These are phyloP conservation scores for Fusarium denticulatum DNA, from an alignment of 2,329 filamentous ascomycete genomes.

Conservation along the genomic window DNA sequence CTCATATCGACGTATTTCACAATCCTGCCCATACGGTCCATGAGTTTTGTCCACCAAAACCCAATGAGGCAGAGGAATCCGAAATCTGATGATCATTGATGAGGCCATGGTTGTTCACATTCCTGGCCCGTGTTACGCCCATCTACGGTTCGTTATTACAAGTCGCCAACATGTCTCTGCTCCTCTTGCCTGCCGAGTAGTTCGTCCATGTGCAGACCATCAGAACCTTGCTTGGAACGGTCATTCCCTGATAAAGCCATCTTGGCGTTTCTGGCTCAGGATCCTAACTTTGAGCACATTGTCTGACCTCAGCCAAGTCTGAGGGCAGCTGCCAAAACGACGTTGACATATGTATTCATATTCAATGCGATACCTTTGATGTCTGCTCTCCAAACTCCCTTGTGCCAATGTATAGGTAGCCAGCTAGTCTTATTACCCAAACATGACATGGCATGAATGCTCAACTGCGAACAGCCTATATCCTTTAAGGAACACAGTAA, in stretches of 20 bases:
- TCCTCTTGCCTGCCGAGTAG: background rate
- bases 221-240: background rate
- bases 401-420: background rate
- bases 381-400: slow-evolving; percentile 2
- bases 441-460: background rate
- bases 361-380: background rate
- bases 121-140: background rate
- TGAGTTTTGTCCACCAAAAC: background rate
- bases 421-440: background rate
- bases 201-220: background rate
- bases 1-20: background rate
- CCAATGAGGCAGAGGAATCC: background rate
- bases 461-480: background rate
- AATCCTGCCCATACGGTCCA: background rate
- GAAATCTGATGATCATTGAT: slow-evolving; percentile 2
- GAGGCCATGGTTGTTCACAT: background rate
- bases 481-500: slow-evolving; percentile 64
- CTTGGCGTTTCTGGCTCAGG: background rate
- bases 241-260: background rate
- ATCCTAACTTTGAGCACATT: background rate
- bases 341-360: background rate
- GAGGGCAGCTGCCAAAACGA: background rate
- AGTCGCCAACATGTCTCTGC: background rate
- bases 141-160: background rate
- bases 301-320: background rate